phyloP scores from a whole-genome alignment of 1,284 basidiomycete species.

The Leccinum subrobustum region DNA sequence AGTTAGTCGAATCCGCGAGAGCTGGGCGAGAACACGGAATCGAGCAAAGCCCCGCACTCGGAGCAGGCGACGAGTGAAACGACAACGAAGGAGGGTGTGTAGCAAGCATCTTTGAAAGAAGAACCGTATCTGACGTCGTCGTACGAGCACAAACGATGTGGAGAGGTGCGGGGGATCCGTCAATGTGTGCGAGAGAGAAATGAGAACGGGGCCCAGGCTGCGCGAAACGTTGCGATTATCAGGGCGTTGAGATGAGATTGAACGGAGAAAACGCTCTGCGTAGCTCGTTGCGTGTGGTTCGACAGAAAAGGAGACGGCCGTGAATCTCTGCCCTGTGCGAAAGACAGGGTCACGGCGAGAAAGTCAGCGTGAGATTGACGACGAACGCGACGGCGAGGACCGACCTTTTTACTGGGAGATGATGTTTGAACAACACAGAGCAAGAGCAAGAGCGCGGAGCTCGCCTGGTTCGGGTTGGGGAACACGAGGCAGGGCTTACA shows the following conservation, averaged over 20 bases:
- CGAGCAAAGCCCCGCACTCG: neutral
- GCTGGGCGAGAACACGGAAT: slow-evolving; percentile 14
- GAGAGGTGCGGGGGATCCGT: slow-evolving; percentile 9
- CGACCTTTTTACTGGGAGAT: slow-evolving; percentile 25
- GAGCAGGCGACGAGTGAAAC: slow-evolving; percentile 1
- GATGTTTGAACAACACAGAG: slow-evolving; percentile 23
- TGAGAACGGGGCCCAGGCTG: slow-evolving; percentile 5
- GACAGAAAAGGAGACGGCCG: slow-evolving; percentile 4
- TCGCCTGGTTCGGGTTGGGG: slow-evolving; percentile 28
- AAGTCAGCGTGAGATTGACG: neutral
- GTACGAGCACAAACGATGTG: slow-evolving; percentile 11
- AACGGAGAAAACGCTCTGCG: slow-evolving; percentile 31
- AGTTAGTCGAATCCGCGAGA: slow-evolving; percentile 28
- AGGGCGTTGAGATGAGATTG: slow-evolving; percentile 17
- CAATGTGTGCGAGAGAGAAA: slow-evolving; percentile 8
- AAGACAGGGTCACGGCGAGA: neutral
- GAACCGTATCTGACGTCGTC: slow-evolving; percentile 4
- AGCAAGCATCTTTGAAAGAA: slow-evolving; percentile 22
- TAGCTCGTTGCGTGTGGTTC: slow-evolving; percentile 19
- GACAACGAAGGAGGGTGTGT: slow-evolving; percentile 8
- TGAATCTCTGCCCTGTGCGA: slow-evolving; percentile 1
- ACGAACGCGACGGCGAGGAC: slow-evolving; percentile 5
- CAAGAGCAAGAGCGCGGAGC: slow-evolving; percentile 22
- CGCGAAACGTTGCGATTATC: slow-evolving; percentile 27
- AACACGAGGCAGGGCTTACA: slow-evolving; percentile 34